Evolutionary conservation across 768 basidiomycete genomes (phyloP).

Genomic region (Galerina marginata): DNA sequence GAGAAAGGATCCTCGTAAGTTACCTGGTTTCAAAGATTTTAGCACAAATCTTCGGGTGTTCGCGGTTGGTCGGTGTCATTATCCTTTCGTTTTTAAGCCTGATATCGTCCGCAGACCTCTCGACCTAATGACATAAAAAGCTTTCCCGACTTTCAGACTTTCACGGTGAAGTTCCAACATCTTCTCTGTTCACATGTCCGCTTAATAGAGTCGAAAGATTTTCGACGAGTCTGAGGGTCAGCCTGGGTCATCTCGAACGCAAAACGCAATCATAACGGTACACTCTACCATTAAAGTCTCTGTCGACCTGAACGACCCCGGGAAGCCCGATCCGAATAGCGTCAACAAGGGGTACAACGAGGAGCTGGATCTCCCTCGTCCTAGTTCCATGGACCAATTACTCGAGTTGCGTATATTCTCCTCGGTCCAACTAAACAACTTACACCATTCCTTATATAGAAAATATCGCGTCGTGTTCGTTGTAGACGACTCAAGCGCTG

Average conservation of each 20-base stretch:
- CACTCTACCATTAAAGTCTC: not conserved
- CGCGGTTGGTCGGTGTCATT: not conserved
- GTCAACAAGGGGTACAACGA: not conserved
- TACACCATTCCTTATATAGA: not conserved
- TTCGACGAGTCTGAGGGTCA: not conserved
- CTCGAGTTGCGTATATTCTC: not conserved
- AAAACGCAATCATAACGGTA: not conserved
- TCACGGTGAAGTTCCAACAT: not conserved
- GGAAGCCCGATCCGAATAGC: not conserved
- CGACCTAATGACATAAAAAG: not conserved
- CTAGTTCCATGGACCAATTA: slow-evolving; percentile 1
- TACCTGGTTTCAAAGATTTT: not conserved
- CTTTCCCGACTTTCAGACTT: not conserved
- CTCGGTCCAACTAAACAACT: not conserved
- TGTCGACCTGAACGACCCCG: not conserved
- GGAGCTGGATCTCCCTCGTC: slow-evolving; percentile 2
- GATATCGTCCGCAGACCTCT: not conserved
- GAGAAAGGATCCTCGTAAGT: not conserved
- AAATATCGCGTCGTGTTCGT: not conserved
- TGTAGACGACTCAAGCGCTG: not conserved
- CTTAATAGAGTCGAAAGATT: not conserved
- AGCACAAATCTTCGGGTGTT: not conserved
- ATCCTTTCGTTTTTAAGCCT: not conserved
- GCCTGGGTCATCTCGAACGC: not conserved
- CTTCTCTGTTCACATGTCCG: not conserved